Evolutionary conservation across 352 stramenopile genomes (phyloP).

Genomic region (Pythium apleroticum): DNA sequence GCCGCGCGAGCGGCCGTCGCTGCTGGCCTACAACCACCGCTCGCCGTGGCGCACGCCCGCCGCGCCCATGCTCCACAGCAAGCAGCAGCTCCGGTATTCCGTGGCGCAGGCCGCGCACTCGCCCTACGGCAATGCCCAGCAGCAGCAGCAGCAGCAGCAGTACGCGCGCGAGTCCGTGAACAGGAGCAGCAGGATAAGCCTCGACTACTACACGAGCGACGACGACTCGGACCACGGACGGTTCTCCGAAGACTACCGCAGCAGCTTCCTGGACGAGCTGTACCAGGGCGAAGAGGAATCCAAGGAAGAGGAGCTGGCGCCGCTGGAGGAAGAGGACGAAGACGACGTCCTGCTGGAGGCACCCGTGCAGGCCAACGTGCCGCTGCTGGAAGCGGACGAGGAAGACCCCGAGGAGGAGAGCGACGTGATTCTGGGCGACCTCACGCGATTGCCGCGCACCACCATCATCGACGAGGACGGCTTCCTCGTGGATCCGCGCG

Average conservation of each 20-base stretch:
- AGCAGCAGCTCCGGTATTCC: not conserved
- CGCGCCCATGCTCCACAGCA: conserved; percentile 7
- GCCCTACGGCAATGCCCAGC: not conserved
- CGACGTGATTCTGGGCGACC: conserved; percentile 63
- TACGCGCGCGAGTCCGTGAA: conserved; percentile 10
- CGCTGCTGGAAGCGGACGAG: conserved; percentile 23
- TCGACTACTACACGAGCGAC: conserved; percentile 20
- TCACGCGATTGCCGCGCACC: conserved; percentile 47
- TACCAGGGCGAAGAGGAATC: conserved; percentile 20
- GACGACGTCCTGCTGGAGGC: conserved; percentile 29
- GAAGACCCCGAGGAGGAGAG: conserved; percentile 62
- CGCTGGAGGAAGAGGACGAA: conserved; percentile 29
- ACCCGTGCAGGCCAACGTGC: conserved; percentile 14
- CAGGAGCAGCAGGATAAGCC: not conserved
- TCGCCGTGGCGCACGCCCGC: conserved; percentile 11
- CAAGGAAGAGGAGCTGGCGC: conserved; percentile 21
- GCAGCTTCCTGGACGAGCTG: conserved; percentile 11
- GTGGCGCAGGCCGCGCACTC: not conserved
- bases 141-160: conserved; percentile 4
- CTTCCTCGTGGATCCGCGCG: conserved; percentile 24
- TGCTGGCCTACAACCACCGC: conserved; percentile 19
- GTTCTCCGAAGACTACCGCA: conserved; percentile 26
- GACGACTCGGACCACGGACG: conserved; percentile 15
- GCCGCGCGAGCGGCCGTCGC: conserved; percentile 8
- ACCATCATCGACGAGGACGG: conserved; percentile 73